Evolutionary conservation across 441 rosid species (phyloP), one percentile per base, ranked within the genome.

Genomic region (Codiaeum variegatum): DNA sequence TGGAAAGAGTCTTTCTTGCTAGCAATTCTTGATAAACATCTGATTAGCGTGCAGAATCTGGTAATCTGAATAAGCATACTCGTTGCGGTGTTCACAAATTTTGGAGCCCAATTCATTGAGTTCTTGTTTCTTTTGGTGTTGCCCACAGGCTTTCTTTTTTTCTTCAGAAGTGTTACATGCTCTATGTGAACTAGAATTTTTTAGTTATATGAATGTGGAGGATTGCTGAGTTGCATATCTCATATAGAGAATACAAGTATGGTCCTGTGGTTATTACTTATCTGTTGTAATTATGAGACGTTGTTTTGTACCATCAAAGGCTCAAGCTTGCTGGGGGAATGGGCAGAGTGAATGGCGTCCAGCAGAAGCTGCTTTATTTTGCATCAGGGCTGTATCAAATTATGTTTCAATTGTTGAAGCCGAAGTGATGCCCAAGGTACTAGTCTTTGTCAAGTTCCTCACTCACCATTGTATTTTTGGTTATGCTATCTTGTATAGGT

Each of bases 351-450:
- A 93, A 76, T 93, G 99, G 97, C 97, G 87, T 81, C 95, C 93
- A 10, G 95, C 97, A 74, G 99, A 95, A 89, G 99, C 99, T 87
- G 91, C 93, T 73, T 84, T 95, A 82, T 95, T 91, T 84, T 95
- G 99, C 82, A 90, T 95, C 76, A 86, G 94, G 77, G 97, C 97
- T 71, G 86, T 93, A 85, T 91, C 99, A 66, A 87, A 77, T 73
- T 90, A 91, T 76, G 99, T 95, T 66, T 90, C 99, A 60, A 81
- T 73, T 66, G 82, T 73, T 77, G 99, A 95, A 86, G 85, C 84
- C 70, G 96, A 91, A 80, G 93, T 90, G 68, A 88, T 95, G 99
- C 98, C 99, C 68, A 92, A 85, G 97, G 99, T 94, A 77, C 65
- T 40, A 23, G 18, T 16, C 19, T 32, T 42, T 70, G n/a, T 63